phyloP scores from a whole-genome alignment of 169 alveolate genomes.

The Condylostoma magnum region DNA sequence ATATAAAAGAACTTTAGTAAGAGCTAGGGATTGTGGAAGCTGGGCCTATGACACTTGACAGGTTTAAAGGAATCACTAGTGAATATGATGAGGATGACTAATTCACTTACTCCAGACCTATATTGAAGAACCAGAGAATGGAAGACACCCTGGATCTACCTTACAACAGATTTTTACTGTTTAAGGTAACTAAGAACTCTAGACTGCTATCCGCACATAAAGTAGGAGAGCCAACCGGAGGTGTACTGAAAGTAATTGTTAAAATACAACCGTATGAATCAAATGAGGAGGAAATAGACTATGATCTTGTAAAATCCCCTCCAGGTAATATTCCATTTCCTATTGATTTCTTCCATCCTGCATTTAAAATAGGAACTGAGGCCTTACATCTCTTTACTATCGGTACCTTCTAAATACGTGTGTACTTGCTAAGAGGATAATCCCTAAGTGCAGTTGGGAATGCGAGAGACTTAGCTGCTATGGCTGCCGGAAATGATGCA shows the following conservation, averaged over 20 bases:
- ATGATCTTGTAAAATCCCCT: neutral
- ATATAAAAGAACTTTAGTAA: neutral
- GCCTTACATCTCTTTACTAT: neutral
- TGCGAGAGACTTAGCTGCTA: constrained; percentile 5
- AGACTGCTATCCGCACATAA: neutral
- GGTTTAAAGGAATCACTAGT: neutral
- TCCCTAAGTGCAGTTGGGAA: constrained; percentile 16
- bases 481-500: constrained; percentile 63
- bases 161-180: constrained; percentile 16
- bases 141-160: constrained; percentile 17
- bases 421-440: constrained; percentile 17
- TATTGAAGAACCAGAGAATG: neutral
- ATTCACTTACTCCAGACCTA: neutral
- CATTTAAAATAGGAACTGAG: neutral
- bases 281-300: neutral
- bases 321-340: neutral
- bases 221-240: constrained; percentile 31
- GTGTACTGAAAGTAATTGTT: neutral
- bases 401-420: neutral
- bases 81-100: neutral
- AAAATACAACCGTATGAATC: neutral
- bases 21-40: constrained; percentile 9
- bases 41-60: neutral
- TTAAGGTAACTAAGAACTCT: constrained; percentile 12
- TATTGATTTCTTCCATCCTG: constrained; percentile 26